A percentile compares a stretch with the other conserved stretches of the same genome.
phyloP scores from a whole-genome alignment of 768 basidiomycete species.

The Daedaleopsis nitida region DNA sequence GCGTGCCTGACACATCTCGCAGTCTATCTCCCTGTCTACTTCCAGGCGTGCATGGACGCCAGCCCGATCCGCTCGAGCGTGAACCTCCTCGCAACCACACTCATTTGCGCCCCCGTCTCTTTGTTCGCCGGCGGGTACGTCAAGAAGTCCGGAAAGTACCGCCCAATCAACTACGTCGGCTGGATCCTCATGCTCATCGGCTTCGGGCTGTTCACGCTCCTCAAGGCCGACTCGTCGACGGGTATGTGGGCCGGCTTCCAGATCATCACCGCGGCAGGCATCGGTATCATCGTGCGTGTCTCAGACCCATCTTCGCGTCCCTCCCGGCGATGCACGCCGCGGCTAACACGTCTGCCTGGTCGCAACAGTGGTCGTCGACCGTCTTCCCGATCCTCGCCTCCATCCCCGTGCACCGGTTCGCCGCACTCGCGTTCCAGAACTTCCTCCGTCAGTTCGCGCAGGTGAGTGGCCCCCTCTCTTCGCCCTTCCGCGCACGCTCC shows the following conservation, averaged over 20 bases:
- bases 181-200: conserved; percentile 40
- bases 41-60: conserved; percentile 42
- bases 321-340: too few species aligned
- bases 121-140: conserved; percentile 41
- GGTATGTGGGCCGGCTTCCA: conserved; percentile 23
- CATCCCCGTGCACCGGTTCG: conserved; percentile 31
- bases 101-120: conserved; percentile 38
- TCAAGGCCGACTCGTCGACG: conserved; percentile 25
- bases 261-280: conserved; percentile 30
- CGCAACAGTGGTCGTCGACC: conserved; percentile 1
- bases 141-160: conserved; percentile 38
- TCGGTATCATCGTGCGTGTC: conserved; percentile 25
- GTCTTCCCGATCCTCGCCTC: conserved; percentile 11
- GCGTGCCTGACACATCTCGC: background rate
- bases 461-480: background rate
- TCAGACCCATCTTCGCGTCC: background rate
- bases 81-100: conserved; percentile 33
- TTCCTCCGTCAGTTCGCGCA: conserved; percentile 26
- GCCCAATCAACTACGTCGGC: conserved; percentile 34
- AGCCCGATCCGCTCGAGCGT: conserved; percentile 39
- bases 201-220: conserved; percentile 35
- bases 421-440: conserved; percentile 34
- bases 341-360: too few species aligned
- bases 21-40: conserved; percentile 45
- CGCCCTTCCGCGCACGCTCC: background rate